phyloP scores from a whole-genome alignment of 352 stramenopile species.

The Aphanomyces cochlioides region DNA sequence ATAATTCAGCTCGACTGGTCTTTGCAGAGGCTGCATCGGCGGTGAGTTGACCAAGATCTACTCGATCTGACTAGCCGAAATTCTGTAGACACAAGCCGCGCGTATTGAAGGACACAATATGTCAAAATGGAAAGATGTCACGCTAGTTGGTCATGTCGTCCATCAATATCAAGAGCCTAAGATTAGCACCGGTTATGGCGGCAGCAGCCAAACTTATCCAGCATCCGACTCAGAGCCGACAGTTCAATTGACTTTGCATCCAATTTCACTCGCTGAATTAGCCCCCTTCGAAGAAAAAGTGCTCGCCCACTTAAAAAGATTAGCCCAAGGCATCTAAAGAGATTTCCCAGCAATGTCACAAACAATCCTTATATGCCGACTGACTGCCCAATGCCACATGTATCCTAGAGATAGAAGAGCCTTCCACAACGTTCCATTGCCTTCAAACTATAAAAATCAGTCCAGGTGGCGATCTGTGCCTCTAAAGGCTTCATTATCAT shows the following conservation, averaged over 20 bases:
- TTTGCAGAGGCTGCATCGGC: conserved; percentile 50
- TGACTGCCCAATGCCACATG: no score
- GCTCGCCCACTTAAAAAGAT: not conserved
- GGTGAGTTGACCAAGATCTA: conserved; percentile 31
- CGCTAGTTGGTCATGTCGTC: conserved; percentile 55
- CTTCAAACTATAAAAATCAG: no score
- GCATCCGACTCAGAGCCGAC: not conserved
- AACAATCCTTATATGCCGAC: no score
- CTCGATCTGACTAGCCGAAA: not conserved
- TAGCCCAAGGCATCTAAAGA: not conserved
- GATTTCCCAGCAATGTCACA: no score
- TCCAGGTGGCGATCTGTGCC: no score
- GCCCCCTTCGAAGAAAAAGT: not conserved
- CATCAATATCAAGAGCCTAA: not conserved
- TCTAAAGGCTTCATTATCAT: not conserved
- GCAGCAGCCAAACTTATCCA: no score
- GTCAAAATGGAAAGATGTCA: conserved; percentile 59
- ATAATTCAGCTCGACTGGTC: conserved; percentile 59
- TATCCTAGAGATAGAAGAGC: no score
- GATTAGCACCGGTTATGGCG: no score
- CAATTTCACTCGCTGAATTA: not conserved
- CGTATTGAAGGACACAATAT: conserved; percentile 66
- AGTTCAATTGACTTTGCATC: conserved; percentile 6
- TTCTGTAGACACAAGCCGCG: conserved; percentile 47
- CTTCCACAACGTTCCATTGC: no score